Evolutionary conservation across 371 early-diverging fungal genomes (phyloP), one percentile per base, ranked within the genome.

Genomic region (Zychaea mexicana): DNA sequence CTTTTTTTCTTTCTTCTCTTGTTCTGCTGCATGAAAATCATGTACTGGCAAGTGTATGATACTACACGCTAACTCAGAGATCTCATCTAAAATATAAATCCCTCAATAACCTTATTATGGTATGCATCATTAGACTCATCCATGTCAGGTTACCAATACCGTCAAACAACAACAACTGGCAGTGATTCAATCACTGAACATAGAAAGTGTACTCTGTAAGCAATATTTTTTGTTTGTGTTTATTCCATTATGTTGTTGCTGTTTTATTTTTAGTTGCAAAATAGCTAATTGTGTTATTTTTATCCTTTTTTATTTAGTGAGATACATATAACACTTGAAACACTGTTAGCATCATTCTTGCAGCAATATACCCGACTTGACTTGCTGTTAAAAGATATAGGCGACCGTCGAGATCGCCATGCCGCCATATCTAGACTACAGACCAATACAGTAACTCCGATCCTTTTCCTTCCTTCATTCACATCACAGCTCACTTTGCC

Each of bases 341-440:
- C 59, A n/a, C 10, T 58, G 4, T 19, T 58, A 13, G 17, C 59
- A 38, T 33, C 59, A 8, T 58, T 58, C 42, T 24, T 28, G 9
- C 45, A 38, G 45, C 59, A 58, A 28, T 30, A 58, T 21, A 30
- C 45, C 3, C 59, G 42, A 9, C 59, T 58, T 17, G 13, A 58
- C 13, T 28, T 45, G 6, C 3, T 58, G 12, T 30, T 39, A 2
- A 12, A 28, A 8, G 28, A 26, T 38, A 22, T 45, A 9, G 15
- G 27, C 6, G 28, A 58, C 30, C 28, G 22, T 17, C 59, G 59
- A 28, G 59, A 42, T 8, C 38, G 59, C 19, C 59, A 58, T 26
- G 39, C n/a, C 2, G 27, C 28, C n/a, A 45, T 58, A 24, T 7
- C n/a, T 45, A n/a, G 30, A n/a, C 27, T 58, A 21, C 36, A 56